A percentile compares a stretch with the other conserved stretches of the same genome.
Evolutionary conservation across 306 rosid species (phyloP).

Genomic region (Clitoria ternatea): DNA sequence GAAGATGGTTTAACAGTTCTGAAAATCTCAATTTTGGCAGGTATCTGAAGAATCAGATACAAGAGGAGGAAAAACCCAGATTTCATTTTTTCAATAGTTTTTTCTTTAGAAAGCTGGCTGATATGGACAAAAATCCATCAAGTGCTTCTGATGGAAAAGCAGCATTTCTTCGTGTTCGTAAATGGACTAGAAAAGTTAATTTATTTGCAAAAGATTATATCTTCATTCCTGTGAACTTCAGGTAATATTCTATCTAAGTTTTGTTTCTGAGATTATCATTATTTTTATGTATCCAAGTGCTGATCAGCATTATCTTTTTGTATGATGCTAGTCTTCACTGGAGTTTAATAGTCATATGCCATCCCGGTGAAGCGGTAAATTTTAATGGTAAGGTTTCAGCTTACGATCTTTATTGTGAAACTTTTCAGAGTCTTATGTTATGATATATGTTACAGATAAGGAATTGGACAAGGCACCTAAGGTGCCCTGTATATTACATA

Average conservation of each 20-base stretch:
- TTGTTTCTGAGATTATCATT: slow-evolving; percentile 23
- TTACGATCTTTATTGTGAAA: slow-evolving; percentile 5
- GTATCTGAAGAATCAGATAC: slow-evolving; percentile 78
- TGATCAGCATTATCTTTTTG: slow-evolving; percentile 23
- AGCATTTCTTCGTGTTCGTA: slow-evolving; percentile 92
- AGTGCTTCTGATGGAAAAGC: slow-evolving; percentile 86
- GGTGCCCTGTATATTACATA: slow-evolving; percentile 85
- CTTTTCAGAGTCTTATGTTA: slow-evolving; percentile 21
- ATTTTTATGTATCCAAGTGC: slow-evolving; percentile 27
- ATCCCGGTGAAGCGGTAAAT: slow-evolving; percentile 78
- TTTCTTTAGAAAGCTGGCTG: slow-evolving; percentile 94
- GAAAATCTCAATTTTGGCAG: slow-evolving; percentile 36
- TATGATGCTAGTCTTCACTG: slow-evolving; percentile 76
- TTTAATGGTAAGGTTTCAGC: slow-evolving; percentile 52
- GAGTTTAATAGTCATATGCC: slow-evolving; percentile 90
- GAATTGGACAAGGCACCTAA: slow-evolving; percentile 44
- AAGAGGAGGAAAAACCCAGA: slow-evolving; percentile 58
- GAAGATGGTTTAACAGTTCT: neutral
- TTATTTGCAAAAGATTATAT: slow-evolving; percentile 84
- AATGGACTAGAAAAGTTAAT: slow-evolving; percentile 93
- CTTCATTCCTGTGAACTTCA: slow-evolving; percentile 95
- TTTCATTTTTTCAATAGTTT: slow-evolving; percentile 93
- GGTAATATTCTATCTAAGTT: slow-evolving; percentile 41
- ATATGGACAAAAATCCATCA: slow-evolving; percentile 94
- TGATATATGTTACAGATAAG: slow-evolving; percentile 47